Evolutionary conservation across 2,329 filamentous ascomycete species (phyloP), one percentile per base, ranked within the genome.

Genomic region (Fusarium chuoi): DNA sequence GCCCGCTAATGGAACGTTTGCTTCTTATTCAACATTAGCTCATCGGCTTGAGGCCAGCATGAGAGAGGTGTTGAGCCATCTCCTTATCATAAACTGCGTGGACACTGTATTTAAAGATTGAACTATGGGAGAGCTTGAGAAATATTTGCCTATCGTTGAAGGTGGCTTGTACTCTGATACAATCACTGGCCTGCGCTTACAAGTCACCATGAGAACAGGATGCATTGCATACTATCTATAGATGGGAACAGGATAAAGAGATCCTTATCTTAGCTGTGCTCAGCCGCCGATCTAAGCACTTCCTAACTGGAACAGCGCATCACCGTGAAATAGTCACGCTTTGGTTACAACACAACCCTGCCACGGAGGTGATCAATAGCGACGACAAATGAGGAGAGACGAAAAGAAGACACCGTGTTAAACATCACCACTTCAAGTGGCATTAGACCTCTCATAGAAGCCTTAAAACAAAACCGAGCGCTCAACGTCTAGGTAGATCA

Each of bases 21-120:
- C 15, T 51, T 26, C 73, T 62, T 46, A 46, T 64, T 55, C 63
- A 52, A 70, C n/a, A 73, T 61, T 56, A 28, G 51, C 26, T 52
- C 17, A 57, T 36, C 7, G 54, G 22, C 18, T 45, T 20, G 33
- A 62, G 39, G 55, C n/a, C 48, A 51, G 41, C 48, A 39, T n/a
- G 5, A 28, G 10, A 38, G 49, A 22, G 1, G 24, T 22, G 35
- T 13, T 36, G 5, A 28, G 24, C 35, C 4, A 17, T 54, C 9
- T 54, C 3, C 13, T n/a, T 28, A 17, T 22, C n/a, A 3, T 35
- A 24, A 24, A 20, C 30, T 35, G 30, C n/a, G n/a, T 36, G 48
- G 18, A 18, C 14, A 38, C 18, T 26, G 18, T 20, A 6, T 20
- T 4, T 22, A 3, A 26, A 7, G 22, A n/a, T 13, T 0, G 41